These are phyloP conservation scores for Neurospora intermedia DNA, from an alignment of 495 filamentous ascomycete species.

Conservation along the genomic window DNA sequence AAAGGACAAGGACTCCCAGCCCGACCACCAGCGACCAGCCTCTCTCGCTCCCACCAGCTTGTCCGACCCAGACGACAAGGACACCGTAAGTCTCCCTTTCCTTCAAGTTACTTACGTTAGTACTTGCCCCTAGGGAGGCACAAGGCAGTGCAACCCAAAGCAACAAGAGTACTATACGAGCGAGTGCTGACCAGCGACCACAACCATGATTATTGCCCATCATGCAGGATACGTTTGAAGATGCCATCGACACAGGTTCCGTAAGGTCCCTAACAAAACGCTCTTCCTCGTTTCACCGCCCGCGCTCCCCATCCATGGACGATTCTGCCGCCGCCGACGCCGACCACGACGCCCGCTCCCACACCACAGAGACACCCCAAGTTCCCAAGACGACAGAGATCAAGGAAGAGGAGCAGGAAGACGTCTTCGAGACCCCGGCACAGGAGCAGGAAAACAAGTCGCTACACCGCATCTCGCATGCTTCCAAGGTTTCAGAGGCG, in stretches of 20 bases:
- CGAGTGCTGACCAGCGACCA: constrained; percentile 5
- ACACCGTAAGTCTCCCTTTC: not conserved
- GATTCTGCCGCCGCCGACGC: constrained; percentile 17
- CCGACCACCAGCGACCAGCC: not conserved
- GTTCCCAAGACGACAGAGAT: constrained; percentile 2
- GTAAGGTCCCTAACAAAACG: constrained; percentile 38
- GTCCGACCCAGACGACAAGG: not conserved
- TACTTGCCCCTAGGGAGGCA: not conserved
- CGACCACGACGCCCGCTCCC: constrained; percentile 18
- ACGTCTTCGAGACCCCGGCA: constrained; percentile 1
- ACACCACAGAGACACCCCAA: constrained; percentile 14
- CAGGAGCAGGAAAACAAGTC: constrained; percentile 22
- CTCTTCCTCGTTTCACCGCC: constrained; percentile 32
- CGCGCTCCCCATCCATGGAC: constrained; percentile 7
- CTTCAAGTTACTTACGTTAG: not conserved
- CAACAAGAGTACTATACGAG: not conserved
- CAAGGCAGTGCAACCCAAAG: not conserved
- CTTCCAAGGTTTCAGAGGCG: constrained; percentile 16
- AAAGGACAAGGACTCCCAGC: not conserved
- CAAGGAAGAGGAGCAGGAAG: constrained; percentile 2
- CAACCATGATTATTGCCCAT: not conserved
- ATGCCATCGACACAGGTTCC: constrained; percentile 52
- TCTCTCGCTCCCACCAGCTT: not conserved
- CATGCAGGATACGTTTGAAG: constrained; percentile 64
- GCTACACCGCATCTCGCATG: constrained; percentile 52